These are phyloP conservation scores for Cordyceps pruinosa DNA, from an alignment of 2,329 filamentous ascomycete genomes.

Conservation along the genomic window DNA sequence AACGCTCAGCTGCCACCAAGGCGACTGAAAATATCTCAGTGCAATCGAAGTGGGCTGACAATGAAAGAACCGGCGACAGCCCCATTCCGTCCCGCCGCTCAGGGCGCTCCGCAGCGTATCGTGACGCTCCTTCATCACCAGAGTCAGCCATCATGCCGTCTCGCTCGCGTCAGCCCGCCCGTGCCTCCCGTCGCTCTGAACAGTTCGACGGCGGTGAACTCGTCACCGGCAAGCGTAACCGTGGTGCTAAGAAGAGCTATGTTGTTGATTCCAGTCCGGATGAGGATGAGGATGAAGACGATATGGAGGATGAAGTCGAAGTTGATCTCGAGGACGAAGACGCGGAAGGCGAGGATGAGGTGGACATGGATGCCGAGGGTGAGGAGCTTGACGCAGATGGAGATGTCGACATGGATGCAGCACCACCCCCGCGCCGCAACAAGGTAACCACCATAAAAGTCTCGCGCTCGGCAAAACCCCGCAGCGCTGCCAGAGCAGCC, in stretches of 20 bases:
- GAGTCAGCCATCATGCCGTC: conserved; percentile 34
- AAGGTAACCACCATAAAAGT: conserved; percentile 38
- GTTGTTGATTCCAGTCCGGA: conserved; percentile 49
- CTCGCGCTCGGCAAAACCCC: conserved; percentile 28
- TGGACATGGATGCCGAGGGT: conserved; percentile 32
- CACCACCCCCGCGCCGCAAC: conserved; percentile 23
- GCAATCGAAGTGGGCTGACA: conserved; percentile 35
- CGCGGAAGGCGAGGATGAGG: conserved; percentile 28
- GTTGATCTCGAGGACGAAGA: conserved; percentile 33
- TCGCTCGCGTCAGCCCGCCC: conserved; percentile 34
- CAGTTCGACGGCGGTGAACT: conserved; percentile 40
- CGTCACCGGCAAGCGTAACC: conserved; percentile 44
- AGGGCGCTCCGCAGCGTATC: conserved; percentile 37
- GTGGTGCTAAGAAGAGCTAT: conserved; percentile 52
- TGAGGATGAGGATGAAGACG: conserved; percentile 40
- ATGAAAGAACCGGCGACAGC: conserved; percentile 25
- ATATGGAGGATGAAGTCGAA: conserved; percentile 30
- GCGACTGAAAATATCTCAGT: conserved; percentile 37
- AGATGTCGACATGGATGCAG: conserved; percentile 38
- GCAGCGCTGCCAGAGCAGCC: conserved; percentile 19
- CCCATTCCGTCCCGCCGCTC: conserved; percentile 48
- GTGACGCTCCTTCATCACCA: conserved; percentile 40
- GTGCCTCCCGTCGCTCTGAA: conserved; percentile 34
- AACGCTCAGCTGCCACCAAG: conserved; percentile 36
- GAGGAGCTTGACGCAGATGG: conserved; percentile 34